Conservation (phyloP, 306 rosid genomes). For the Ziziphus jujuba region DNA sequence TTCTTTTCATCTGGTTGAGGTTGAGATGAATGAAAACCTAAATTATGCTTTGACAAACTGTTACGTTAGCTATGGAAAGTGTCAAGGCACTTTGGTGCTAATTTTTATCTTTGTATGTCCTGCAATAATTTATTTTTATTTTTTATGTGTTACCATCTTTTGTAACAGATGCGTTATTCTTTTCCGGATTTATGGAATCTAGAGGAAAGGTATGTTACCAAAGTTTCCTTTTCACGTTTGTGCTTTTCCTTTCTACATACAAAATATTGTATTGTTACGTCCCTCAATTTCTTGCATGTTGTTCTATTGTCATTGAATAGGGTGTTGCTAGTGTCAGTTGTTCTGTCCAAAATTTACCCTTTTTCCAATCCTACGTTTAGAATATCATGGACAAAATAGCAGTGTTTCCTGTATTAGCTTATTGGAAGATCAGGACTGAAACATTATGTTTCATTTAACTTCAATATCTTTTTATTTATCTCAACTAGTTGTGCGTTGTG, state of each 20-base stretch:
- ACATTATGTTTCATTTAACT: not conserved
- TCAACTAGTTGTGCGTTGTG: no score
- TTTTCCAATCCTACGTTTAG: not conserved
- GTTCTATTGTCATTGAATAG: not conserved
- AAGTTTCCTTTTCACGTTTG: conserved; percentile 9
- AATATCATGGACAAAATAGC: not conserved
- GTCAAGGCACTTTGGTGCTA: conserved; percentile 9
- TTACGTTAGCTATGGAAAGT: not conserved
- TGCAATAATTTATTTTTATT: conserved; percentile 14
- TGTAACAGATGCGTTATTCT: conserved; percentile 61
- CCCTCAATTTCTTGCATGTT: not conserved
- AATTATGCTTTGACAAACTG: not conserved
- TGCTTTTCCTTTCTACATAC: conserved; percentile 15
- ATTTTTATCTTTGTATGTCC: conserved; percentile 12
- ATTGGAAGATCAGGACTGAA: not conserved
- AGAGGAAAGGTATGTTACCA: conserved; percentile 66
- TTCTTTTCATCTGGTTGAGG: not conserved
- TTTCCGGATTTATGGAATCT: conserved; percentile 87
- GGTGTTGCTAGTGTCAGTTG: not conserved
- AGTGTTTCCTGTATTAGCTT: not conserved
- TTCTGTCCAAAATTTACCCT: not conserved
- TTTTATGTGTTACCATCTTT: conserved; percentile 18
- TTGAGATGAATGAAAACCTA: conserved; percentile 13
- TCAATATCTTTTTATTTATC: not conserved
- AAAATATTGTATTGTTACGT: not conserved